Base-by-base conservation (phyloP, 169 alveolate genomes). In the Plasmodium yoelii region DNA sequence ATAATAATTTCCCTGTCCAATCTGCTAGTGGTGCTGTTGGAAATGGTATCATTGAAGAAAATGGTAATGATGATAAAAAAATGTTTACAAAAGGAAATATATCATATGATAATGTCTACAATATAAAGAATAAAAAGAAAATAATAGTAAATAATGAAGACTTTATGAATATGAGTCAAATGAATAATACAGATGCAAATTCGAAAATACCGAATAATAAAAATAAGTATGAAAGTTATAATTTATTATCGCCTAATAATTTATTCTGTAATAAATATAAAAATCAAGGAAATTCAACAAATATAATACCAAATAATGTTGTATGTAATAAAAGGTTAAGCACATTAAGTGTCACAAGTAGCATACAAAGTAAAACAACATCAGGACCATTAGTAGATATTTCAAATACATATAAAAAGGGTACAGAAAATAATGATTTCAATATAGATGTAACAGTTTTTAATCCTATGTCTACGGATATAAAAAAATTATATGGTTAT, bases 391-490 rank as follows among this genome's bases (percentile, higher is more conserved):
- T 77, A 39, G 57, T 77, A 13, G 88, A 77, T 51, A 47, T 77
- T 24, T 51, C 80, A 1, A 28, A 64, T 56, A 77, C 49, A 46
- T 63, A 77, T 77, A 77, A 77, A 56, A 61, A 63, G 15, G 65
- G 73, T 49, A 64, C 73, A 9, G 70, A 77, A 15, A 47, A 24
- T 57, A 77, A 77, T 77, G 77, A 77, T 13, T 47, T 5, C 55
- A 19, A 53, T n/a, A 70, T 86, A 24, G 91, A 86, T 28, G 44
- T 71, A 24, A 71, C 87, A 8, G 91, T 86, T 42, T 86, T 86
- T 86, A 86, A 86, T 55, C 91, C 91, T 26, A 68, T 86, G 86
- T 86, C 91, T 13, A 86, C 91, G 2, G 91, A 86, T 47, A 64
- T 71, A 18, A 22, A 42, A 28, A 71, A 86, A 51, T 70, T 86